These are phyloP conservation scores for Cutaneotrichosporon sp. DNA, from an alignment of 1,284 basidiomycete genomes.

Conservation along the genomic window DNA sequence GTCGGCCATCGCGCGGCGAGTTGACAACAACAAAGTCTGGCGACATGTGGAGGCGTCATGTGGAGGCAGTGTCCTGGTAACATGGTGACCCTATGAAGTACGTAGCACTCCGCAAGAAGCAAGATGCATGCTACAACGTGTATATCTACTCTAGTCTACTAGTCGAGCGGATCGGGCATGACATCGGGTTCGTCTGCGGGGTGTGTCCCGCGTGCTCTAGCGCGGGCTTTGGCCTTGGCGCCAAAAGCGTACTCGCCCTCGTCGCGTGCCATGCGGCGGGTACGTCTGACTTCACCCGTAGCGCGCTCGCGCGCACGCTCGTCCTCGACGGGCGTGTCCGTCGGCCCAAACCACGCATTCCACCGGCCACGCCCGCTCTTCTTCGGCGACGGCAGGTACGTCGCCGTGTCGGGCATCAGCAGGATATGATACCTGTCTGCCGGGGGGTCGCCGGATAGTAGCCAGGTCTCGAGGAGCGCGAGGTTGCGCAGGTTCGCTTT, in stretches of 20 bases:
- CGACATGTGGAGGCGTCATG: not conserved
- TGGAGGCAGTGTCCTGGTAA: not conserved
- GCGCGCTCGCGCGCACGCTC: constrained; percentile 25
- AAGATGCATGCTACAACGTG: not conserved
- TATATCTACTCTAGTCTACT: not conserved
- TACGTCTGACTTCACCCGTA: constrained; percentile 31
- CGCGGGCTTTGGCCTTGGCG: not conserved
- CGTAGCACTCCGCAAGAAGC: too few relatives aligned
- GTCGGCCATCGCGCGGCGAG: constrained; percentile 12
- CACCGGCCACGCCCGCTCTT: constrained; percentile 5
- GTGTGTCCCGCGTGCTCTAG: not conserved
- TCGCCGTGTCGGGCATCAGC: constrained; percentile 42
- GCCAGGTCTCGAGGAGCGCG: constrained; percentile 39
- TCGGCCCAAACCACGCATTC: constrained; percentile 15
- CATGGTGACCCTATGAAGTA: too few relatives aligned
- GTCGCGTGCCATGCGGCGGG: constrained; percentile 40
- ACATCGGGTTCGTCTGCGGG: not conserved
- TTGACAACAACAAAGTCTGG: not conserved
- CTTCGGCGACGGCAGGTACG: constrained; percentile 38
- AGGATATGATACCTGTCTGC: constrained; percentile 41
- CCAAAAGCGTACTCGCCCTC: constrained; percentile 26
- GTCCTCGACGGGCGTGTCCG: constrained; percentile 8
- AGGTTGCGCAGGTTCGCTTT: constrained; percentile 49
- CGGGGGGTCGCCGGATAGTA: constrained; percentile 25
- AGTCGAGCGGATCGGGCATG: not conserved